Percentiles rank a stretch among this genome's conserved stretches.
Conservation (phyloP, 139 green algal genomes). For the Desmodesmus armatus region DNA sequence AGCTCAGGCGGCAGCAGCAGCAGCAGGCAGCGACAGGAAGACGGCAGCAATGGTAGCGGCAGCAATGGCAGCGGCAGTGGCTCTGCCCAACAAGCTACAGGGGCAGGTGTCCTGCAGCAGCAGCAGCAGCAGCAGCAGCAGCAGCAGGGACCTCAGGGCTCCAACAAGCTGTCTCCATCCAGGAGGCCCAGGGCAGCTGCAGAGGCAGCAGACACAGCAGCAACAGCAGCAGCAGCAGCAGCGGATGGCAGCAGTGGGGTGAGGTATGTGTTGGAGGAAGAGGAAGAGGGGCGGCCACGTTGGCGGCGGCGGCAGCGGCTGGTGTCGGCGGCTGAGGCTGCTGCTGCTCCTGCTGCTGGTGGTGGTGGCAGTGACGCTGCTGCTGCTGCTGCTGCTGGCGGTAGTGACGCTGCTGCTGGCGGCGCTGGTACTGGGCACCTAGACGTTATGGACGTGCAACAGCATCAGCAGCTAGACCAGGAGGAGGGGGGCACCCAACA, state of each 20-base stretch:
- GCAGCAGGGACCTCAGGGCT: background rate
- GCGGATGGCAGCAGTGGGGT: background rate
- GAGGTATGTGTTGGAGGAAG: background rate
- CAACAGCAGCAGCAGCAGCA: background rate
- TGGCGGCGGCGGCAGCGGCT: slow-evolving; percentile 1
- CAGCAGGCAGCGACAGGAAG: slow-evolving; percentile 1
- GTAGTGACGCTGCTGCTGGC: too few relatives aligned
- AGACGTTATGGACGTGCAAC: too few relatives aligned
- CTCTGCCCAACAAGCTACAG: background rate
- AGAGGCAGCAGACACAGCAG: too few relatives aligned
- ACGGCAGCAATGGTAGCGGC: background rate
- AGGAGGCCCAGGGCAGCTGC: too few relatives aligned
- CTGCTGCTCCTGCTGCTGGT: too few relatives aligned
- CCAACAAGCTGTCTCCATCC: background rate
- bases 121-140: slow-evolving; percentile 30
- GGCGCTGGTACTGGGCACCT: too few relatives aligned
- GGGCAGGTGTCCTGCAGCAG: background rate
- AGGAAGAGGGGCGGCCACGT: slow-evolving; percentile 8
- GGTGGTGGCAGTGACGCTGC: too few relatives aligned
- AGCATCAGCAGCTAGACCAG: too few relatives aligned
- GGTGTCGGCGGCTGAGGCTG: background rate
- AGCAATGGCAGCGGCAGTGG: background rate
- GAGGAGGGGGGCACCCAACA: too few relatives aligned
- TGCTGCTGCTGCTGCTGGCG: too few relatives aligned
- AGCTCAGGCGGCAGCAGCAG: slow-evolving; percentile 35